A percentile compares a stretch with the other conserved stretches of the same genome.
These are phyloP conservation scores for Fragilariopsis cylindrus DNA, from an alignment of 108 stramenopile species.

Conservation along the genomic window DNA sequence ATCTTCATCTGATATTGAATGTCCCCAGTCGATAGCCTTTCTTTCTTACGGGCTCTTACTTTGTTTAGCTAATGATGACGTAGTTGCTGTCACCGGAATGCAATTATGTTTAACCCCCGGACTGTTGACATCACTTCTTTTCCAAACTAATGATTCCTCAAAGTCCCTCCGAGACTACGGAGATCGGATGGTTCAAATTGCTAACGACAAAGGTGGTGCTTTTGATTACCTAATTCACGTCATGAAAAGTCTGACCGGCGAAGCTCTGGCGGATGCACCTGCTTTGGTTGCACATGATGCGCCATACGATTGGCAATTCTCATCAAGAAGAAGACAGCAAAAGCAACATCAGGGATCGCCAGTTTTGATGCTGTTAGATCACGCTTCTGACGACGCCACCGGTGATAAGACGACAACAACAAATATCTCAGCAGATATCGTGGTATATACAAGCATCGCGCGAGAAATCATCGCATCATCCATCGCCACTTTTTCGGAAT, in stretches of 20 bases:
- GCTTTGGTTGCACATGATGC: constrained; percentile 5
- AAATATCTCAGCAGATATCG: constrained; percentile 20
- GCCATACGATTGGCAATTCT: constrained; percentile 39
- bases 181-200: constrained; percentile 34
- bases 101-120: neutral
- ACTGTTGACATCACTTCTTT: neutral
- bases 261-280: neutral
- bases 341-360: neutral
- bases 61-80: constrained; percentile 35
- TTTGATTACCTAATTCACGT: constrained; percentile 50
- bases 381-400: neutral
- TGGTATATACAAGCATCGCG: constrained; percentile 66
- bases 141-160: neutral
- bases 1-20: constrained; percentile 25
- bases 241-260: constrained; percentile 37
- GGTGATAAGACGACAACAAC: neutral
- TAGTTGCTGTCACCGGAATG: neutral
- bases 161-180: constrained; percentile 29
- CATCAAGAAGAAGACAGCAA: neutral
- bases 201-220: constrained; percentile 58
- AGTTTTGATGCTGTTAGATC: constrained; percentile 8
- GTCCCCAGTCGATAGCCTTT: constrained; percentile 48
- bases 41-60: constrained; percentile 67
- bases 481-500: constrained; percentile 45
- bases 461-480: constrained; percentile 57